Base-by-base conservation (phyloP, 2,329 filamentous ascomycete species). In the Scorias spongiosa region DNA sequence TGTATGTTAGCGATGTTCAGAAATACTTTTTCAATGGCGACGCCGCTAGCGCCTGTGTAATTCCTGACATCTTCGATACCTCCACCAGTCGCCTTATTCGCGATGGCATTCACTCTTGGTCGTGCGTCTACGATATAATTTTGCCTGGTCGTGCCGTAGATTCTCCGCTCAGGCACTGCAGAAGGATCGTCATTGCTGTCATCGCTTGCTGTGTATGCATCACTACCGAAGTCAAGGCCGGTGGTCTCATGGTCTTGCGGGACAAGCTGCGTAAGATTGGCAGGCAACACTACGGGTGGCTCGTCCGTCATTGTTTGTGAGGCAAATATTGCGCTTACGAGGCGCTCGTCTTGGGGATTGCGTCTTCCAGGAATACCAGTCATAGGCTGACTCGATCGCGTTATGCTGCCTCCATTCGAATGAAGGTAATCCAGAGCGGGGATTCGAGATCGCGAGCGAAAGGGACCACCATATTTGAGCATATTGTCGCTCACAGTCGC, bases 21-120 rank as follows among this genome's bases (percentile, higher is more conserved):
- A 58, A 93, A 98, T 28, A 82, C 81, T 63, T 95, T 94, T 43
- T 60, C 56, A 6, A 58, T 51, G 8, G 52, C 44, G n/a, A 52
- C 48, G 26, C 56, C 56, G 46, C 81, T 81, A 12, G 87, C 86
- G 56, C 88, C 89, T 48, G 82, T 85, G 66, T 98, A 98, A 63
- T 94, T 83, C 51, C 94, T 85, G 84, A 96, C 95, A 56, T 95
- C 94, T 63, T 98, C 91, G 0, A 89, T 94, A 2, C 91, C 91
- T 60, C 88, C 79, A 6, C 91, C 91, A 50, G 89, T 80, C 3
- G 88, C 84, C 61, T 95, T 88, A 75, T 95, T 96, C 6, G 87
- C 87, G 52, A 88, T 79, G 15, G 91, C 91, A 60, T 98, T 98
- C 53, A 98, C 80, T 2, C 82, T 91, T 12, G 91, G 91, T 39